Evolutionary conservation across 176 grass and related monocot species (phyloP).

Genomic region (Juncus inflexus): DNA sequence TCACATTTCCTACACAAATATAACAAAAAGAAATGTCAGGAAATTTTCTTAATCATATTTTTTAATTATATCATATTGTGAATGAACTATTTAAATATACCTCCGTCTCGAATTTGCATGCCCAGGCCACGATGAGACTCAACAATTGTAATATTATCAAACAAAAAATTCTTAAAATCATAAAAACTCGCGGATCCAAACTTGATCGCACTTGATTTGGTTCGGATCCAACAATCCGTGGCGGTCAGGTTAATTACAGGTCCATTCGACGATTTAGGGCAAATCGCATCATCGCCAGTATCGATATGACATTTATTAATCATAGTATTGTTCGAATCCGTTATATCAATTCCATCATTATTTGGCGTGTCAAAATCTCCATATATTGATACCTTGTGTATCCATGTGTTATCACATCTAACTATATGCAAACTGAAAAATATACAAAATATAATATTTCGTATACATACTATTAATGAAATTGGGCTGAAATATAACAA

Average conservation of each 20-base stretch:
- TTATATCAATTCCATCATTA: slow-evolving; percentile 86
- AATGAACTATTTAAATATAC: too few relatives aligned
- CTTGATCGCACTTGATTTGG: slow-evolving; percentile 87
- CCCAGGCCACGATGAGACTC: slow-evolving; percentile 78
- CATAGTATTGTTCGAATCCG: slow-evolving; percentile 71
- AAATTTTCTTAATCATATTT: not conserved
- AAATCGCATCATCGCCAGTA: slow-evolving; percentile 76
- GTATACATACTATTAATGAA: not conserved
- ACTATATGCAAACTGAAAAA: slow-evolving; percentile 63
- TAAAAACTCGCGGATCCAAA: slow-evolving; percentile 59
- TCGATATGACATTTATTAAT: slow-evolving; percentile 68
- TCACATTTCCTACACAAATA: slow-evolving; percentile 58
- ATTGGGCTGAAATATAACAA: slow-evolving; percentile 7
- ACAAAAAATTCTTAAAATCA: slow-evolving; percentile 51
- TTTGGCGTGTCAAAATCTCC: slow-evolving; percentile 71
- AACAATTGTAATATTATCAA: slow-evolving; percentile 66
- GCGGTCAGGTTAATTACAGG: slow-evolving; percentile 66
- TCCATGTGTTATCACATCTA: slow-evolving; percentile 52
- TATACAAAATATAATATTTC: not conserved
- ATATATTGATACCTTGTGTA: slow-evolving; percentile 66
- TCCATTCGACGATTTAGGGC: slow-evolving; percentile 55
- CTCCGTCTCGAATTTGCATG: slow-evolving; percentile 94
- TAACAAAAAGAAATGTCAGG: not conserved
- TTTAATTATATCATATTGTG: not conserved
- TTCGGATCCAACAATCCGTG: slow-evolving; percentile 75